phyloP scores from a whole-genome alignment of 495 filamentous ascomycete genomes.

The Podospora anserina region DNA sequence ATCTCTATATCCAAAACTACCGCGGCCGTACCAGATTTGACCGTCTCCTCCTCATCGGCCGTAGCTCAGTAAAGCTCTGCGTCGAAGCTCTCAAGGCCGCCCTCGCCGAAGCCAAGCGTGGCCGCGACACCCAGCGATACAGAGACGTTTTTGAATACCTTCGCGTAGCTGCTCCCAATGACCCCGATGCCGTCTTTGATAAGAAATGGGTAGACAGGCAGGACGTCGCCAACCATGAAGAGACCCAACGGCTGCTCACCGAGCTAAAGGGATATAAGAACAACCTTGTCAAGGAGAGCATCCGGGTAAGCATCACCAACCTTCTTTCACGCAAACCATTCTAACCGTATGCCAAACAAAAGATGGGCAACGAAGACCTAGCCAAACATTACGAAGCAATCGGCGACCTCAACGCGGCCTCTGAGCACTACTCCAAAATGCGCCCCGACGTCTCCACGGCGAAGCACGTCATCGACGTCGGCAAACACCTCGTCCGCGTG shows the following conservation, averaged over 20 bases:
- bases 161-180: slow-evolving; percentile 58
- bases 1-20: slow-evolving; percentile 89
- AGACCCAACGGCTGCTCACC: slow-evolving; percentile 69
- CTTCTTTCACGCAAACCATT: not conserved
- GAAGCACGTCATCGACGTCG: slow-evolving; percentile 43
- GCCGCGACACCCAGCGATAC: slow-evolving; percentile 71
- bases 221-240: slow-evolving; percentile 58
- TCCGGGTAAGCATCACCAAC: slow-evolving; percentile 56
- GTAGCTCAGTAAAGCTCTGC: slow-evolving; percentile 69
- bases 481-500: slow-evolving; percentile 43
- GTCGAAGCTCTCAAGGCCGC: slow-evolving; percentile 79
- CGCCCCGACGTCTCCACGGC: slow-evolving; percentile 45
- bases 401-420: slow-evolving; percentile 40
- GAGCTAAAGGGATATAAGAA: slow-evolving; percentile 95
- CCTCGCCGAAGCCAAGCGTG: slow-evolving; percentile 69
- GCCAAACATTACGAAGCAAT: slow-evolving; percentile 46
- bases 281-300: slow-evolving; percentile 96
- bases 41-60: slow-evolving; percentile 77
- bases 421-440: slow-evolving; percentile 46
- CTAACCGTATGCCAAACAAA: slow-evolving; percentile 5
- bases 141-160: slow-evolving; percentile 64
- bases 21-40: slow-evolving; percentile 71
- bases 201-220: slow-evolving; percentile 64
- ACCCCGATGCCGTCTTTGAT: slow-evolving; percentile 66
- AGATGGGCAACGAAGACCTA: slow-evolving; percentile 51